Conservation (phyloP, 2,329 filamentous ascomycete genomes). For the Coniochaeta hoffmannii region DNA sequence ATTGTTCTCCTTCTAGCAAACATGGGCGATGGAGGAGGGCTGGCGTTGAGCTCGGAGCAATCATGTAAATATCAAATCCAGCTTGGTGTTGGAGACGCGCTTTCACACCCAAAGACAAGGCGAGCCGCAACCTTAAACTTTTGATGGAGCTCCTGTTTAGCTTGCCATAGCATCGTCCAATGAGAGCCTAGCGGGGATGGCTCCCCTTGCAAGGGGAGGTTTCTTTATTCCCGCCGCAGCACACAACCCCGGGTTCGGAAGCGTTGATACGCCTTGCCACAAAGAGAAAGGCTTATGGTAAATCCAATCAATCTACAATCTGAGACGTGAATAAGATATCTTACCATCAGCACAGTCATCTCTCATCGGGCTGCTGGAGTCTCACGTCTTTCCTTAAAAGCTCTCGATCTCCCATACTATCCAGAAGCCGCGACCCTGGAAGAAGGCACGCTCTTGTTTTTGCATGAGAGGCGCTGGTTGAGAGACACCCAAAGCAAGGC, state of each 20-base stretch:
- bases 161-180: neutral
- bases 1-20: conserved; percentile 3
- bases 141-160: conserved; percentile 1
- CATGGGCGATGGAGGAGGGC: conserved; percentile 7
- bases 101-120: neutral
- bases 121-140: neutral
- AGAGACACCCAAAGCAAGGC: neutral
- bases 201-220: neutral
- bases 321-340: neutral
- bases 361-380: neutral
- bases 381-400: neutral
- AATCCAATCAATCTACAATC: neutral
- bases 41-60: neutral
- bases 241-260: conserved; percentile 1
- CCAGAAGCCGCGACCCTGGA: neutral
- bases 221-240: neutral
- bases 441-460: neutral
- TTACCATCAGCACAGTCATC: neutral
- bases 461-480: neutral
- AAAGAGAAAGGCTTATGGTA: neutral
- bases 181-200: neutral
- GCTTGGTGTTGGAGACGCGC: neutral
- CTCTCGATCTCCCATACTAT: neutral
- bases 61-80: neutral
- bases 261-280: neutral